phyloP scores from a whole-genome alignment of 1,139 yeast genomes.

The Candida anutae region DNA sequence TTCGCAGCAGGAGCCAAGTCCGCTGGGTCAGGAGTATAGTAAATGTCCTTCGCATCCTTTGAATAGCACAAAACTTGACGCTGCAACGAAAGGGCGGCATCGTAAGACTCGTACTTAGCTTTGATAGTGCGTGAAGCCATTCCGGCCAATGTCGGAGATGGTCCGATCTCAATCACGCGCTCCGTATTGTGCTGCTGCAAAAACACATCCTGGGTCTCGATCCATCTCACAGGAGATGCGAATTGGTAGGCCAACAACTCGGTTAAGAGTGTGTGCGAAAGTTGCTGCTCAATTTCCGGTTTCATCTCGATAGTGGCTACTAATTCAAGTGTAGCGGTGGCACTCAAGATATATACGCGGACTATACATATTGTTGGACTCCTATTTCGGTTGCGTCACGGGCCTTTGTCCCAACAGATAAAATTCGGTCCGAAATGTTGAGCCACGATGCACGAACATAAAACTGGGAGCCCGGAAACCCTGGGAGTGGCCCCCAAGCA shows the following conservation, averaged over 20 bases:
- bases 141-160: slow-evolving; percentile 96
- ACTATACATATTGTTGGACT: too few species aligned
- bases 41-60: slow-evolving; percentile 91
- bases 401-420: too few species aligned
- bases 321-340: too few species aligned
- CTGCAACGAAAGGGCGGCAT: slow-evolving; percentile 92
- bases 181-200: slow-evolving; percentile 91
- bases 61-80: slow-evolving; percentile 95
- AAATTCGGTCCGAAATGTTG: too few species aligned
- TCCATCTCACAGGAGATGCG: slow-evolving; percentile 99
- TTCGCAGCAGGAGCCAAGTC: slow-evolving; percentile 45
- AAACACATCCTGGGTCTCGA: slow-evolving; percentile 97
- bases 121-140: slow-evolving; percentile 97
- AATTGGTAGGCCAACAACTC: slow-evolving; percentile 97
- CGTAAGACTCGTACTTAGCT: slow-evolving; percentile 94
- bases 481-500: too few species aligned
- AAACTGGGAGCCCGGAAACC: too few species aligned
- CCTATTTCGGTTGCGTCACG: neutral
- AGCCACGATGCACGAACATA: too few species aligned
- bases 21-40: slow-evolving; percentile 86
- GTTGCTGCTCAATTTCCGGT: slow-evolving; percentile 96
- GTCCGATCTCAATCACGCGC: slow-evolving; percentile 96
- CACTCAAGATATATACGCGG: too few species aligned
- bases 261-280: slow-evolving; percentile 88
- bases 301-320: slow-evolving; percentile 73